These are phyloP conservation scores for Xerocomellus intermedius DNA, from an alignment of 768 basidiomycete species.

Conservation along the genomic window DNA sequence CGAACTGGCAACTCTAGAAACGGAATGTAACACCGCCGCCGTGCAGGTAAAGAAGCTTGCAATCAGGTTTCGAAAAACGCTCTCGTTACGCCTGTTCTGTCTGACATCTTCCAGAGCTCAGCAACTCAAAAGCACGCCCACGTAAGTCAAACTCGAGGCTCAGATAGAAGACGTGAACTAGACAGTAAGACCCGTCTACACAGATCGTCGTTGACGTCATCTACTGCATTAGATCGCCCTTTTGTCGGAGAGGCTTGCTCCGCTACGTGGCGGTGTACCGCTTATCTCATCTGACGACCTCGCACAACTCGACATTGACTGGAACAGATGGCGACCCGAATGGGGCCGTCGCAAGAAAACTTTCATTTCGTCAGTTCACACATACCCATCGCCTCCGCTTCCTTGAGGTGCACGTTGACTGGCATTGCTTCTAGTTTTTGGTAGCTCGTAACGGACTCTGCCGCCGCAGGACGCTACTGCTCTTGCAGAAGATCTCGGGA, in stretches of 20 bases:
- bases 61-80: conserved; percentile 21
- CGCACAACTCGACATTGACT: conserved; percentile 65
- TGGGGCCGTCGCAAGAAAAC: background rate
- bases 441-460: conserved; percentile 65
- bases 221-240: conserved; percentile 44
- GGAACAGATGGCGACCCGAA: conserved; percentile 42
- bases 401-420: background rate
- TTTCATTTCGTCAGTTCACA: background rate
- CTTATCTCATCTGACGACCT: conserved; percentile 73
- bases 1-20: conserved; percentile 58
- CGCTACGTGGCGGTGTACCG: conserved; percentile 61
- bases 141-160: conserved; percentile 60
- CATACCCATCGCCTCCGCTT: background rate
- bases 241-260: conserved; percentile 50
- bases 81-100: background rate
- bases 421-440: conserved; percentile 57
- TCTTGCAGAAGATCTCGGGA: conserved; percentile 78
- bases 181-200: conserved; percentile 43
- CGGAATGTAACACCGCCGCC: conserved; percentile 49
- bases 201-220: conserved; percentile 11
- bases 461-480: conserved; percentile 60
- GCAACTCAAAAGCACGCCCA: conserved; percentile 62
- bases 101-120: conserved; percentile 51
- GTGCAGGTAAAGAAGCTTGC: conserved; percentile 50
- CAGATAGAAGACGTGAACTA: conserved; percentile 51